A percentile compares a stretch with the other conserved stretches of the same genome.
Evolutionary conservation across 2,329 filamentous ascomycete genomes (phyloP).

Genomic region (Alternaria novae-zelandiae): DNA sequence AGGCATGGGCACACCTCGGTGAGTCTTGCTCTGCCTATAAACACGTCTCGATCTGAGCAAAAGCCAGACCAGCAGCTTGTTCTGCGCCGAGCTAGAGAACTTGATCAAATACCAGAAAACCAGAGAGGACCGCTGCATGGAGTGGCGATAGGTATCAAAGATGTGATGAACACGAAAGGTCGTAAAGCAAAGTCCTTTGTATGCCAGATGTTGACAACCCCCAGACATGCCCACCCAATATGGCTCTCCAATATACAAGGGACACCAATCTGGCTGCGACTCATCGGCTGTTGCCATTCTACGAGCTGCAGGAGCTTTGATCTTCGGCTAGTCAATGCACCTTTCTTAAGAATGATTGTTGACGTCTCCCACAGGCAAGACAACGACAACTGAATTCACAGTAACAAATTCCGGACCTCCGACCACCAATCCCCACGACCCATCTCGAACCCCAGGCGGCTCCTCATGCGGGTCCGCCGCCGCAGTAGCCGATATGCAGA

Average conservation of each 20-base stretch:
- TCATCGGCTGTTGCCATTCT: not conserved
- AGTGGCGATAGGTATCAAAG: not conserved
- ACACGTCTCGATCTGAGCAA: not conserved
- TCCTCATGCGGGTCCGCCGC: not conserved
- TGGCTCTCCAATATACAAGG: not conserved
- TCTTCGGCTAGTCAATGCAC: not conserved
- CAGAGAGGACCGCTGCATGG: not conserved
- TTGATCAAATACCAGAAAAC: not conserved
- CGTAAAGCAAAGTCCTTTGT: not conserved
- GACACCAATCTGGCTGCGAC: not conserved
- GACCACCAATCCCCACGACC: not conserved
- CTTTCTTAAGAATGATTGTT: no score
- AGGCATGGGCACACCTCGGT: not conserved
- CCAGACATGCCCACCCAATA: not conserved
- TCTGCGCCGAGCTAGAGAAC: not conserved
- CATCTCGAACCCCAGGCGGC: not conserved
- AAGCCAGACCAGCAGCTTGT: not conserved
- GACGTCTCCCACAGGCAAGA: not conserved
- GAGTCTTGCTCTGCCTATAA: not conserved
- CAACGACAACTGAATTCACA: not conserved
- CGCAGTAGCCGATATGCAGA: not conserved
- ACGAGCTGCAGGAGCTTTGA: not conserved
- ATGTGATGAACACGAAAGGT: not conserved
- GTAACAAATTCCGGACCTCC: fast-evolving
- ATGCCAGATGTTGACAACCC: not conserved